phyloP scores from a whole-genome alignment of 345 rosid genomes.

The Noccaea caerulescens region DNA sequence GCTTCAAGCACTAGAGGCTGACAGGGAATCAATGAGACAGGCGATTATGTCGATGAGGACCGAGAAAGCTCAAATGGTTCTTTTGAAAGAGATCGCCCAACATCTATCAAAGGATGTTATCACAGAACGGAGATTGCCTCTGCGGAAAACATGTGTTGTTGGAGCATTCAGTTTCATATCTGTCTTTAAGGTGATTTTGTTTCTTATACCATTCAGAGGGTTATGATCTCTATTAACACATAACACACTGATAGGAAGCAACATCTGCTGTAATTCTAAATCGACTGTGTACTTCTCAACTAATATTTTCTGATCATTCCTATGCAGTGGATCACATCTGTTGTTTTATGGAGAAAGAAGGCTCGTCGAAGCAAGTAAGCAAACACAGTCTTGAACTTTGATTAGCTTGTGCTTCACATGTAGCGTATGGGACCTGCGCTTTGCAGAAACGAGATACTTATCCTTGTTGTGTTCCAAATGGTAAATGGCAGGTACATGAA shows the following conservation, averaged over 20 bases:
- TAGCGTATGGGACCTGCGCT: background rate
- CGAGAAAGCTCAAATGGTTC: slow-evolving; percentile 82
- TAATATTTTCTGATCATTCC: background rate
- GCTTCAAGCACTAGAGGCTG: slow-evolving; percentile 98
- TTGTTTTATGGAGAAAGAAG: slow-evolving; percentile 79
- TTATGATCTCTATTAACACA: background rate
- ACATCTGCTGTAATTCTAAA: background rate
- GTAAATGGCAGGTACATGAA: slow-evolving; percentile 59
- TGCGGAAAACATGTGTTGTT: slow-evolving; percentile 52
- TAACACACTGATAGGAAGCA: slow-evolving; percentile 1
- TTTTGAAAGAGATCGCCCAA: slow-evolving; percentile 95
- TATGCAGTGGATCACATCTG: slow-evolving; percentile 74
- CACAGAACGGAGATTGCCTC: slow-evolving; percentile 56
- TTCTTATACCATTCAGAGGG: slow-evolving; percentile 8
- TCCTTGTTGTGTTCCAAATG: background rate
- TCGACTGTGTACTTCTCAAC: background rate
- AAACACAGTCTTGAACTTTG: slow-evolving; percentile 5
- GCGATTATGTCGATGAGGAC: slow-evolving; percentile 91
- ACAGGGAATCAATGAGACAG: slow-evolving; percentile 98
- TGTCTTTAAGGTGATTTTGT: slow-evolving; percentile 65
- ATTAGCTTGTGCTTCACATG: slow-evolving; percentile 17
- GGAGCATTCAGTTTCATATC: slow-evolving; percentile 60
- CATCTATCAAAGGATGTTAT: slow-evolving; percentile 73
- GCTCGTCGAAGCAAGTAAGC: slow-evolving; percentile 90
- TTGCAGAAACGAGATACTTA: slow-evolving; percentile 7